These are phyloP conservation scores for Malassezia arunalokei DNA, from an alignment of 1,284 basidiomycete species.

Conservation along the genomic window DNA sequence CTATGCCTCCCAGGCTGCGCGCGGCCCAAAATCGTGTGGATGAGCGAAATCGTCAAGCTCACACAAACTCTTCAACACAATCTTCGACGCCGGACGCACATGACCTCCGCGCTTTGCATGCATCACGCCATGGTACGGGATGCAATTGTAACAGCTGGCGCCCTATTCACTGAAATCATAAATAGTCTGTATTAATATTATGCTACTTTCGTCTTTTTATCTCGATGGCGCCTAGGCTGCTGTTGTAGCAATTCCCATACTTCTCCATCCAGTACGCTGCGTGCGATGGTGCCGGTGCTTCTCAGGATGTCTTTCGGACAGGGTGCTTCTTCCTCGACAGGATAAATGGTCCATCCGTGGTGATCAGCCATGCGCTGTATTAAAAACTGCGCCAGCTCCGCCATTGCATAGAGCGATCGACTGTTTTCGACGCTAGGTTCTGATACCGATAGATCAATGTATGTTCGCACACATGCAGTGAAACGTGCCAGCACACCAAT, in stretches of 20 bases:
- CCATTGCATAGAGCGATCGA: conserved; percentile 70
- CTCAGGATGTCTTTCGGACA: conserved; percentile 3
- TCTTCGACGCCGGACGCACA: neutral
- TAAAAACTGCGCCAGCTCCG: conserved; percentile 75
- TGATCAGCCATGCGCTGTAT: conserved; percentile 60
- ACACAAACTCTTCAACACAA: neutral
- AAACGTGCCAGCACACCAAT: conserved; percentile 61
- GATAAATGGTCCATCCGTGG: conserved; percentile 63
- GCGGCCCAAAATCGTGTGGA: conserved; percentile 4
- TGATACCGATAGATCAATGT: conserved; percentile 55
- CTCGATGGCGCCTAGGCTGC: conserved; percentile 1
- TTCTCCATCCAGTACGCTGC: neutral
- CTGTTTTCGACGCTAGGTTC: conserved; percentile 4
- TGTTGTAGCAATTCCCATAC: neutral
- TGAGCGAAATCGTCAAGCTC: neutral
- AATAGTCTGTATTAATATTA: neutral
- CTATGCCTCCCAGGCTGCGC: conserved; percentile 16
- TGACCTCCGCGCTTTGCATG: neutral
- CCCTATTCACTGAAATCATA: conserved; percentile 48
- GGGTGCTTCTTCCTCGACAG: neutral
- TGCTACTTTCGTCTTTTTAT: neutral
- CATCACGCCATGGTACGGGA: neutral
- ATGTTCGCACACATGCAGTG: conserved; percentile 70
- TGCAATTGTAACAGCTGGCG: conserved; percentile 9
- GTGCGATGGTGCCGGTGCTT: neutral